phyloP scores from a whole-genome alignment of 768 basidiomycete genomes.

The Chlorophyllum brunneum region DNA sequence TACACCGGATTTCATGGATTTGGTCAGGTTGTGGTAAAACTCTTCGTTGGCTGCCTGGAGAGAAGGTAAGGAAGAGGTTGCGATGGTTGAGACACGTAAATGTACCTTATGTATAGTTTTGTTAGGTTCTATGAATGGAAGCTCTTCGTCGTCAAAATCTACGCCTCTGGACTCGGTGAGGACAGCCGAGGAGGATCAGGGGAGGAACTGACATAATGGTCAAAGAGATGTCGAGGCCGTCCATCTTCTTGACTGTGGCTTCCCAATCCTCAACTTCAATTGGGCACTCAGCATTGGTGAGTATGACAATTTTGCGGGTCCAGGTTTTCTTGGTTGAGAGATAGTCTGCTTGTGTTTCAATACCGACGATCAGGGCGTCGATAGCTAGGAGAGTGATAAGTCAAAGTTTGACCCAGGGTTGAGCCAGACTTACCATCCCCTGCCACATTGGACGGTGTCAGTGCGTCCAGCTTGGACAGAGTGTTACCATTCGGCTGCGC shows the following conservation, averaged over 20 bases:
- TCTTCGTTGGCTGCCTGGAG: conserved; percentile 63
- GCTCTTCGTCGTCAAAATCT: conserved; percentile 78
- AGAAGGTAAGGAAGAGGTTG: conserved; percentile 32
- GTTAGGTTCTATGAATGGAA: conserved; percentile 57
- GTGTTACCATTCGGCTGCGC: conserved; percentile 62
- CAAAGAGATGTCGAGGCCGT: conserved; percentile 50
- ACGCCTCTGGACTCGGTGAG: conserved; percentile 56
- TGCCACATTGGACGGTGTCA: conserved; percentile 48
- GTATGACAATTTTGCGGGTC: conserved; percentile 77
- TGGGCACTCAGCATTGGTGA: conserved; percentile 83
- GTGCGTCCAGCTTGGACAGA: conserved; percentile 58
- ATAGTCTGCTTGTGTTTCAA: conserved; percentile 72
- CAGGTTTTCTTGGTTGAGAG: conserved; percentile 73
- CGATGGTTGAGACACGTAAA: conserved; percentile 34
- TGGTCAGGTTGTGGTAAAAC: conserved; percentile 54
- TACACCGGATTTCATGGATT: conserved; percentile 42
- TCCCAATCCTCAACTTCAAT: conserved; percentile 79
- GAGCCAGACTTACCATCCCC: conserved; percentile 60
- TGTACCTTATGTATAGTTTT: conserved; percentile 74
- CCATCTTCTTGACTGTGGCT: conserved; percentile 60
- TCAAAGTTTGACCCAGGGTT: neutral
- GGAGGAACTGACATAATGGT: conserved; percentile 60
- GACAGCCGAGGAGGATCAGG: neutral
- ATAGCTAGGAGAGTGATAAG: conserved; percentile 47
- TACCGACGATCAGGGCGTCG: conserved; percentile 82